These are phyloP conservation scores for Alternaria rosae DNA, from an alignment of 2,329 filamentous ascomycete species.

Conservation along the genomic window DNA sequence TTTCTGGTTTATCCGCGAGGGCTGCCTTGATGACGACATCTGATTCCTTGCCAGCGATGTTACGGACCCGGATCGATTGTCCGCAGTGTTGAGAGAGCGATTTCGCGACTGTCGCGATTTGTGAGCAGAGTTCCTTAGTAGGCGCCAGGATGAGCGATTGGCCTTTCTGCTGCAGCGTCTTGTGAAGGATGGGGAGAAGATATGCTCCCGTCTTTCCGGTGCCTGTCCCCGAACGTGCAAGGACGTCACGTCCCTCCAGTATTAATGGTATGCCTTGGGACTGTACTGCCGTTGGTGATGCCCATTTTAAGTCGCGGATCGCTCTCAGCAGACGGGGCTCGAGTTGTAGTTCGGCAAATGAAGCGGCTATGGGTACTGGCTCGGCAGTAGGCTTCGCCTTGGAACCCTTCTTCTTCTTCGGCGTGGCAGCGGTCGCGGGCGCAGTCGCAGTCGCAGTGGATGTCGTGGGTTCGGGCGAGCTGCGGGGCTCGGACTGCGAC, in stretches of 20 bases:
- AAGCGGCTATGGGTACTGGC: constrained; percentile 33
- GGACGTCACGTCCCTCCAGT: constrained; percentile 84
- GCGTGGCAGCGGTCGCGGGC: neutral
- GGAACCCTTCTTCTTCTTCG: constrained; percentile 2
- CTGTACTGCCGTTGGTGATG: constrained; percentile 88
- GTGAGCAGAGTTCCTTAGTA: constrained; percentile 91
- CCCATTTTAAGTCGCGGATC: constrained; percentile 82
- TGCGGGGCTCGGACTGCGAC: constrained; percentile 26
- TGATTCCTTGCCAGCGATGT: constrained; percentile 88
- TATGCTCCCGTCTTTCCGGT: constrained; percentile 99
- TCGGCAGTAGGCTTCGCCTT: constrained; percentile 2
- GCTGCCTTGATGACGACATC: constrained; percentile 88
- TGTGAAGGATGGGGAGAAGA: constrained; percentile 84
- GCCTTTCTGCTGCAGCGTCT: constrained; percentile 79
- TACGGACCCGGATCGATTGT: constrained; percentile 81
- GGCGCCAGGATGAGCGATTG: constrained; percentile 90
- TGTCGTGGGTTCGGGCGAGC: constrained; percentile 8
- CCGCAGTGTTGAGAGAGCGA: constrained; percentile 82
- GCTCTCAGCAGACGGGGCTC: constrained; percentile 87
- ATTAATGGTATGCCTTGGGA: constrained; percentile 86
- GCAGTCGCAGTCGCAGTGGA: neutral
- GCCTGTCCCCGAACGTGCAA: constrained; percentile 92
- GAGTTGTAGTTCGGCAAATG: constrained; percentile 80
- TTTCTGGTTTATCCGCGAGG: constrained; percentile 83
- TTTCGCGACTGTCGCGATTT: constrained; percentile 81